Evolutionary conservation across 1,139 yeast species (phyloP), one percentile per base, ranked within the genome.

Genomic region (Nematodospora anomalae): DNA sequence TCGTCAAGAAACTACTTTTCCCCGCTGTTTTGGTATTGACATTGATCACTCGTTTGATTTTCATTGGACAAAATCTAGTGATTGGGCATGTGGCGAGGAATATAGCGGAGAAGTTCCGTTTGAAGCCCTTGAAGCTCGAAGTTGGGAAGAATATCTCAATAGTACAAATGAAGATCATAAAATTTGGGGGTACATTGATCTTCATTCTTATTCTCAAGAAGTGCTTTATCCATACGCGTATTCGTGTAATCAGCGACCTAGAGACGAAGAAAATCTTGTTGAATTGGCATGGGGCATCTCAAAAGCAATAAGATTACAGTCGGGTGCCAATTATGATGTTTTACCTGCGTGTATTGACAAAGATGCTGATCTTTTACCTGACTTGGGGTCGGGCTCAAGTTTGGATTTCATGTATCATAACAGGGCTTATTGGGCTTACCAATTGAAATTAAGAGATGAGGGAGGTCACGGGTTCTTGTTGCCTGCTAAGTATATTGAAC

Each of bases 171-270:
- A 67, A 32, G 66, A 74, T 39, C 86, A 82, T 55, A 71, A 74
- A 30, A 76, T 86, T 28, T 75, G 77, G 54, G 95, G 95, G 1
- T 88, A 79, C 55, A 64, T 88, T 35, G 96, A 88, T 56, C 71
- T 86, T 49, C 96, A 86, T 54, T 84, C 95, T 1, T 88, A 88
- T 55, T 76, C 95, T 1, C 94, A 88, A 57, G 90, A 85, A 50
- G 74, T 88, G 21, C 66, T 87, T 24, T 86, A 82, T 54, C 96
- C 96, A 1, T 86, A 83, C 53, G 92, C 95, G 0, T 85, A 74
- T 53, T 79, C 90, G 3, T 86, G 95, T 58, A 73, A 72, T 26
- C 79, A 79, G 32, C 64, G 69, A 37, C 95, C 95, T 32, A 67
- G 92, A 33, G 95, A 87, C 53, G 78, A 80, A 48, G 96, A 87